phyloP scores from a whole-genome alignment of 139 green algal genomes.

The Tetradesmus obliquus region DNA sequence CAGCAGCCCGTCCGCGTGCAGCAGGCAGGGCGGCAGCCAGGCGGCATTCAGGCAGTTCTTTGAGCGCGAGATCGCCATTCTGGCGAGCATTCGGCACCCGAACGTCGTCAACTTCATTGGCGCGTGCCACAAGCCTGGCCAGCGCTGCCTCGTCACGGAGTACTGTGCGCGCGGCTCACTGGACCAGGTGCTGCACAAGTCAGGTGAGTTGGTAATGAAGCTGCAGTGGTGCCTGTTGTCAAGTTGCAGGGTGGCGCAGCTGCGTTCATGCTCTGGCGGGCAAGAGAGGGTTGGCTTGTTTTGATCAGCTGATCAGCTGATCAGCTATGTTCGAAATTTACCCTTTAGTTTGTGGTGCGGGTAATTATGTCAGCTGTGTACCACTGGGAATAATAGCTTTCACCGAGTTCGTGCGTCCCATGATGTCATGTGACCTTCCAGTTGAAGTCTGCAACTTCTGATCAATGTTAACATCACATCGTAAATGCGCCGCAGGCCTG shows the following conservation, averaged over 20 bases:
- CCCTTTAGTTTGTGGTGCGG: too few species aligned
- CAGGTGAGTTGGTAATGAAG: not conserved
- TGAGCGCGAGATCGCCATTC: constrained; percentile 71
- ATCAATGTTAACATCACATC: too few species aligned
- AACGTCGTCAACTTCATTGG: constrained; percentile 65
- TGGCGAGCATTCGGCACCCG: constrained; percentile 69
- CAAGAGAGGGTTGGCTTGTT: too few species aligned
- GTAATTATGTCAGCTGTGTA: too few species aligned
- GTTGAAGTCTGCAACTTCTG: too few species aligned
- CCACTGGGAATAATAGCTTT: too few species aligned
- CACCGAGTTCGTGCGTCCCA: too few species aligned
- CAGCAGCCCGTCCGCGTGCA: not conserved
- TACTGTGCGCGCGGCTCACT: constrained; percentile 69
- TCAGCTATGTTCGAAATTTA: too few species aligned
- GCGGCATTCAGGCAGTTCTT: constrained; percentile 54
- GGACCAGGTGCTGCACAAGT: constrained; percentile 64
- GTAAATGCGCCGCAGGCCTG: not conserved
- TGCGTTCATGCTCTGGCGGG: too few species aligned
- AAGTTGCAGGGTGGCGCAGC: not conserved
- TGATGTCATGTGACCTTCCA: too few species aligned
- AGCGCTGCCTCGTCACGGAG: constrained; percentile 70
- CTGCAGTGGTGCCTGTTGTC: not conserved
- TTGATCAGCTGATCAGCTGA: too few species aligned
- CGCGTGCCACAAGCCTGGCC: constrained; percentile 63
- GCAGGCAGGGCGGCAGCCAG: constrained; percentile 17